Evolutionary conservation across 148 eudicot species (phyloP).

Genomic region (Rhododendron ovatum): DNA sequence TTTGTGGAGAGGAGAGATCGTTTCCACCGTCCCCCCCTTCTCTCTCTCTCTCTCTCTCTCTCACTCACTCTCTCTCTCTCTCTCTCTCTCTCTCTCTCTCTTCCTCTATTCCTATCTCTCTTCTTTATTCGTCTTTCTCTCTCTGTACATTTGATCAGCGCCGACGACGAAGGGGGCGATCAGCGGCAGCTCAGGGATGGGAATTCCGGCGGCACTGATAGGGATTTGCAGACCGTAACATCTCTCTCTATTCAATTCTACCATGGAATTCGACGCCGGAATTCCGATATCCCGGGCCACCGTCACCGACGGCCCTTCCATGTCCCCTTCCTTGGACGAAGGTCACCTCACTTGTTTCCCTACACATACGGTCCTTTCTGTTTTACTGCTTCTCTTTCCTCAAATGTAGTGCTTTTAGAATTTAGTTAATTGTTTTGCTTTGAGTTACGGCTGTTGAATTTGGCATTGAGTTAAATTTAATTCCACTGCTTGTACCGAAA

Average conservation of each 20-base stretch:
- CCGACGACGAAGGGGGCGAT: background rate
- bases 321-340: constrained; percentile 39
- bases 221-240: background rate
- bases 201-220: constrained; percentile 11
- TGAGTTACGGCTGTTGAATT: background rate
- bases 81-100: background rate
- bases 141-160: background rate
- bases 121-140: background rate
- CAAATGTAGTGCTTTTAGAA: background rate
- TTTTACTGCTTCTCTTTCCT: background rate
- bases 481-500: no score
- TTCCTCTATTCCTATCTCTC: constrained; percentile 7
- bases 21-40: background rate
- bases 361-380: background rate
- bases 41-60: constrained; percentile 4
- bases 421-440: background rate
- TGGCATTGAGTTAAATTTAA: no score
- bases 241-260: background rate
- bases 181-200: constrained; percentile 9
- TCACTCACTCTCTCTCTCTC: background rate
- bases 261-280: constrained; percentile 21
- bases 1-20: constrained; percentile 54
- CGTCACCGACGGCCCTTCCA: constrained; percentile 33
- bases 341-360: constrained; percentile 17
- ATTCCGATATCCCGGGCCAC: constrained; percentile 34